Base-by-base conservation (phyloP, 805 yeast species). In the Wickerhamiella sorbophila region DNA sequence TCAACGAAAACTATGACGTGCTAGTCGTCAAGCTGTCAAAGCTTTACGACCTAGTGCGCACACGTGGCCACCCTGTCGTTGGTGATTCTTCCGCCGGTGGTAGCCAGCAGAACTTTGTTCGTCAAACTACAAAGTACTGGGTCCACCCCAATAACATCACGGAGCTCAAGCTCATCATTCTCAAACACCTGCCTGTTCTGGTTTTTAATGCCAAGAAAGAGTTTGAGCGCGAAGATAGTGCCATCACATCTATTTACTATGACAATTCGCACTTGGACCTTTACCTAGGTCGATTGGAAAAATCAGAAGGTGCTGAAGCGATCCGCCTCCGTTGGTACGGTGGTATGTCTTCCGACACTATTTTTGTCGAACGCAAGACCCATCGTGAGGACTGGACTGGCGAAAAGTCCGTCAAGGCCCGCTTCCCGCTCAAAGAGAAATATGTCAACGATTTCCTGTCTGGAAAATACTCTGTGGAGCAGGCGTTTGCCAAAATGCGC, bases 371-470 rank as follows among this genome's bases (percentile, higher is more conserved):
- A 65, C 75, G 98, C 62, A 91, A 91, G 62, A 91, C 99, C 4
- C 98, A 91, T 59, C 75, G 98, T 62, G 98, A 91, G 63, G 99
- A 91, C 67, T 88, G 98, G 98, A 91, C 99, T 2, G 99, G 99
- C 53, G 98, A 91, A 62, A 88, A 88, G 64, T 84, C 95, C n/a
- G 98, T 91, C 50, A 91, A 91, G 64, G 97, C 97, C 4, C 74
- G 98, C 60, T 91, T 91, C 63, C 78, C 88, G 17, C 65, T 91
- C 51, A 91, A 87, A 61, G 98, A 91, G 60, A 84, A 80, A 60
- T 73, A 85, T 56, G 86, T 88, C 39, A 91, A 91, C 58, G 75
- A 76, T 39, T 91, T 85, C 60, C 60, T 88, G 65, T 64, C 66
- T 29, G 99, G 98, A 51, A 75, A 74, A 39, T 86, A 72, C 58